Evolutionary conservation across 257 asterid species (phyloP).

Genomic region (Catharanthus roseus): DNA sequence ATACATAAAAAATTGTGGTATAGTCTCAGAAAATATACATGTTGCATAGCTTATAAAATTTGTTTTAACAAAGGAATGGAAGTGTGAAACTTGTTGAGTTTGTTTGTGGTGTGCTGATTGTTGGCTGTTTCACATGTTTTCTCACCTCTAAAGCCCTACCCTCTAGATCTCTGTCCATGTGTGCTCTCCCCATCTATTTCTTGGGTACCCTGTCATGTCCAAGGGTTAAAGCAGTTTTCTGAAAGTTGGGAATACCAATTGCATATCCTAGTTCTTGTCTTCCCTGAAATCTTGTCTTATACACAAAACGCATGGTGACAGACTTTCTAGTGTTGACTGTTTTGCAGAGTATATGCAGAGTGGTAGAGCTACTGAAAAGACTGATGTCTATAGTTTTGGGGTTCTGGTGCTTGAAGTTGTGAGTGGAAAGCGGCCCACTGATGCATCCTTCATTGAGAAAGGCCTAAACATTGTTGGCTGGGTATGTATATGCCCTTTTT

Average conservation of each 20-base stretch:
- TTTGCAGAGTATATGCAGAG: constrained; percentile 83
- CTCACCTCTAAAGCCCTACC: neutral
- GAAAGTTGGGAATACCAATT: neutral
- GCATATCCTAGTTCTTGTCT: neutral
- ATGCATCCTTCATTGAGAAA: constrained; percentile 77
- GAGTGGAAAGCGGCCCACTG: constrained; percentile 77
- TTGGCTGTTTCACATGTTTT: neutral
- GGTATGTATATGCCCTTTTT: constrained; percentile 37
- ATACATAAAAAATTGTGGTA: neutral
- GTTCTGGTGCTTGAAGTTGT: constrained; percentile 69
- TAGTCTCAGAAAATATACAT: neutral
- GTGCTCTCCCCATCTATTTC: neutral
- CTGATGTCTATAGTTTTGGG: constrained; percentile 84
- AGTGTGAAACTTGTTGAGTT: neutral
- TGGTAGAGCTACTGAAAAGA: constrained; percentile 87
- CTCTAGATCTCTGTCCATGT: neutral
- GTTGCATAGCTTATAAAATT: neutral
- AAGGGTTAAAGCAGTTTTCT: neutral
- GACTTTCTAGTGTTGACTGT: neutral
- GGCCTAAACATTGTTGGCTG: constrained; percentile 86
- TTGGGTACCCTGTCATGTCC: neutral
- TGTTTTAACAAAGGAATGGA: neutral
- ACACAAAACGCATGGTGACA: neutral
- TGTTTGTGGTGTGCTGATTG: neutral
- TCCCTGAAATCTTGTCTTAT: neutral